phyloP scores from a whole-genome alignment of 2,329 filamentous ascomycete species.

The Pseudogymnoascus pannorum region DNA sequence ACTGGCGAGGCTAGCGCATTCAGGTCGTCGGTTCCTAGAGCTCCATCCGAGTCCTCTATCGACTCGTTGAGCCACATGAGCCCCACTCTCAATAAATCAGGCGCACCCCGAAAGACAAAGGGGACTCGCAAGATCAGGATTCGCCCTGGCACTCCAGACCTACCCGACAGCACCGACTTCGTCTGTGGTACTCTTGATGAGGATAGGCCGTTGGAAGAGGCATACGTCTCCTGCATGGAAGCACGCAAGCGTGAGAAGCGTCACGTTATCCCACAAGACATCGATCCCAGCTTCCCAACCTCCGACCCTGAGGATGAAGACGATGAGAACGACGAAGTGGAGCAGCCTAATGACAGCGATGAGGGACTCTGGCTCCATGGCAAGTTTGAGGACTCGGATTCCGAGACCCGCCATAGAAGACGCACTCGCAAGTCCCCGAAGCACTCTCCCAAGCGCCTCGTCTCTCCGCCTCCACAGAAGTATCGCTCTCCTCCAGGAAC shows the following conservation, averaged over 20 bases:
- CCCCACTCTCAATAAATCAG: conserved; percentile 16
- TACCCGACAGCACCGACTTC: conserved; percentile 96
- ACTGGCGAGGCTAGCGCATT: conserved; percentile 22
- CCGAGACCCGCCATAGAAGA: conserved; percentile 42
- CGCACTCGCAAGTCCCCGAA: conserved; percentile 40
- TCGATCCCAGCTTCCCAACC: conserved; percentile 93
- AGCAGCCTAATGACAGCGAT: conserved; percentile 56
- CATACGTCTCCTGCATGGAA: conserved; percentile 79
- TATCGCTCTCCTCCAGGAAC: conserved; percentile 31
- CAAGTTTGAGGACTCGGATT: conserved; percentile 60
- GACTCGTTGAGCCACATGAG: conserved; percentile 36
- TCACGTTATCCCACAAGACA: conserved; percentile 83
- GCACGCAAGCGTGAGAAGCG: conserved; percentile 76
- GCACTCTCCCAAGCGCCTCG: conserved; percentile 54
- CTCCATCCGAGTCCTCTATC: conserved; percentile 55
- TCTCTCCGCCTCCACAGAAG: conserved; percentile 39
- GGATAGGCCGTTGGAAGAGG: conserved; percentile 87
- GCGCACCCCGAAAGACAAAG: conserved; percentile 14
- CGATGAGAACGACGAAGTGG: conserved; percentile 57
- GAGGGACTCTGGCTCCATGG: conserved; percentile 64
- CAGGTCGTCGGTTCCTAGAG: conserved; percentile 24
- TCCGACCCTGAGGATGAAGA: conserved; percentile 86
- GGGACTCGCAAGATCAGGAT: conserved; percentile 42
- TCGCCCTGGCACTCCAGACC: conserved; percentile 65
- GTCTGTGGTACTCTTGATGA: conserved; percentile 98